Percentiles rank a stretch among this genome's conserved stretches.
Conservation (phyloP, 2,329 filamentous ascomycete species). For the Herpotrichia juniperi region DNA sequence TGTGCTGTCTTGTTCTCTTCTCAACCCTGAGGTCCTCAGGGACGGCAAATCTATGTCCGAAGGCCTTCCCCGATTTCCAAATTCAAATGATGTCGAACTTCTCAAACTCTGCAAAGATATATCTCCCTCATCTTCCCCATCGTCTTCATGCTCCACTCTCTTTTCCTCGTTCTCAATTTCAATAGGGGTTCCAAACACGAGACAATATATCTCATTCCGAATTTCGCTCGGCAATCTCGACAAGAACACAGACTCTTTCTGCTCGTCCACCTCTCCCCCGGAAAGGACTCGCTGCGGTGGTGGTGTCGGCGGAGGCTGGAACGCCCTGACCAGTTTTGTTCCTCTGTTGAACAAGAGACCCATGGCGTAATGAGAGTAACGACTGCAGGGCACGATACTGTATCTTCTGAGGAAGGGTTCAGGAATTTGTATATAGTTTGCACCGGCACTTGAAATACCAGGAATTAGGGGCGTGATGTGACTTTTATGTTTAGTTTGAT, state of each 20-base stretch:
- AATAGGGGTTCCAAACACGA: conserved; percentile 4
- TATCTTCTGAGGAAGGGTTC: neutral
- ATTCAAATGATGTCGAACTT: neutral
- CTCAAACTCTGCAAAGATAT: neutral
- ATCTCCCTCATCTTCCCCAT: neutral
- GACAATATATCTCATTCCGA: conserved; percentile 17
- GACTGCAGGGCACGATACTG: too few species aligned
- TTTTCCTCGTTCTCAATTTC: neutral
- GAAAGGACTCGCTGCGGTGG: conserved; percentile 1
- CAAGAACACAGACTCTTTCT: conserved; percentile 7
- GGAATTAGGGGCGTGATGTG: too few species aligned
- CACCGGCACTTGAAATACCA: too few species aligned
- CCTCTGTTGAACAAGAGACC: neutral
- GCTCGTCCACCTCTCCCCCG: conserved; percentile 1
- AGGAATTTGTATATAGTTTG: neutral
- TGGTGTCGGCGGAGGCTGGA: neutral
- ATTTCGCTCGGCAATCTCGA: conserved; percentile 15
- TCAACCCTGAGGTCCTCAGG: neutral
- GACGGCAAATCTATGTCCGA: too few species aligned
- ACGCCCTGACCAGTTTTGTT: neutral
- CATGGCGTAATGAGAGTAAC: neutral
- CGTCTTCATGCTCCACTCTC: neutral
- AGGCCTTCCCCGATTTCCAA: neutral
- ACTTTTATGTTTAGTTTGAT: too few species aligned
- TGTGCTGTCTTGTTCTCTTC: too few species aligned